Percentiles rank a stretch among this genome's conserved stretches.
phyloP scores from a whole-genome alignment of 148 eudicot species.

The Heliamphora exappendiculata region DNA sequence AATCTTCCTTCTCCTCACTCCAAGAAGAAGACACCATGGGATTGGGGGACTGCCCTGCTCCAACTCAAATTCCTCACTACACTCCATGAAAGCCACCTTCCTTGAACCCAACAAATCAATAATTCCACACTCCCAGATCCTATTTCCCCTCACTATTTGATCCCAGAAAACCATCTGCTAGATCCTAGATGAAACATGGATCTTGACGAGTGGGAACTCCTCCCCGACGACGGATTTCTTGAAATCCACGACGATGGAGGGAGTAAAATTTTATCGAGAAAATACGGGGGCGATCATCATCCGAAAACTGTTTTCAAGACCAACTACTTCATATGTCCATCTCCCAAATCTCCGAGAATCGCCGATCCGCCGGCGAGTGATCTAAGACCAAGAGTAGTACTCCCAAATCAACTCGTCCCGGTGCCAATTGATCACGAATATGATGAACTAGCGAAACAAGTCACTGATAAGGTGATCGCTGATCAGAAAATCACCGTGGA shows the following conservation, averaged over 20 bases:
- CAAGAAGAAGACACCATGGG: not conserved
- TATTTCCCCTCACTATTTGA: not conserved
- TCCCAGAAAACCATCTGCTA: not conserved
- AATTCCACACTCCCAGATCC: not conserved
- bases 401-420: conserved; percentile 23
- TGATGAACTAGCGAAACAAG: conserved; percentile 22
- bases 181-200: conserved; percentile 39
- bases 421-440: too few relatives aligned
- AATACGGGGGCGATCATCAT: conserved; percentile 10
- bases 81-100: conserved; percentile 14
- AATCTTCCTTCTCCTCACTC: conserved; percentile 1
- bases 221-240: conserved; percentile 56
- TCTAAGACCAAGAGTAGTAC: too few relatives aligned
- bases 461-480: not conserved
- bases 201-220: conserved; percentile 78
- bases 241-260: conserved; percentile 52
- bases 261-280: conserved; percentile 22
- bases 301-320: conserved; percentile 30
- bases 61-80: not conserved
- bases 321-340: conserved; percentile 36
- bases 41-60: not conserved
- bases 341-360: conserved; percentile 21
- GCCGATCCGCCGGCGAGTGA: too few relatives aligned
- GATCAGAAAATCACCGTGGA: conserved; percentile 16
- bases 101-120: conserved; percentile 13